These are phyloP conservation scores for Globisporangium nodosum DNA, from an alignment of 352 stramenopile species.

Conservation along the genomic window DNA sequence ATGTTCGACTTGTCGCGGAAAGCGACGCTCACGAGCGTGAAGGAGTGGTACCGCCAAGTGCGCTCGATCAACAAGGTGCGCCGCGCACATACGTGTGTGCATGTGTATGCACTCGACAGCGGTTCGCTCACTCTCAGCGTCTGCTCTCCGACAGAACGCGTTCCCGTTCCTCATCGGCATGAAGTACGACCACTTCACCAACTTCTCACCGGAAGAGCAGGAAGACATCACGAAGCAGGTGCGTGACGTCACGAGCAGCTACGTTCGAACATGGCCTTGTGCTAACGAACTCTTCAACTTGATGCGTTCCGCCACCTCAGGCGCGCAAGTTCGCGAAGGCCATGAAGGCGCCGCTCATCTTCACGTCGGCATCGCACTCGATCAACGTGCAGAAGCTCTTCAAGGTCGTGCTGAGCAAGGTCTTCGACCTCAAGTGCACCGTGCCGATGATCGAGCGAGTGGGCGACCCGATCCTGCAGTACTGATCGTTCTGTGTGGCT, in stretches of 20 bases:
- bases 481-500: slow-evolving; percentile 20
- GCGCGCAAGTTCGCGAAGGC: slow-evolving; percentile 93
- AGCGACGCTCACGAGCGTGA: slow-evolving; percentile 88
- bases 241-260: not conserved
- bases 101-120: not conserved
- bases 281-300: not conserved
- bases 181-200: slow-evolving; percentile 94
- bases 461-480: slow-evolving; percentile 90
- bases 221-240: slow-evolving; percentile 93
- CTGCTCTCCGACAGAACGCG: slow-evolving; percentile 51
- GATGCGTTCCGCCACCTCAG: slow-evolving; percentile 18
- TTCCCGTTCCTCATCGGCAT: slow-evolving; percentile 93
- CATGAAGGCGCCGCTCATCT: slow-evolving; percentile 94
- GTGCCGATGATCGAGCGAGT: slow-evolving; percentile 91
- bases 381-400: slow-evolving; percentile 97
- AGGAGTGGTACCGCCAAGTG: slow-evolving; percentile 92
- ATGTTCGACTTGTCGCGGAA: slow-evolving; percentile 95
- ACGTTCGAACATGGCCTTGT: too few species aligned
- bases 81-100: not conserved
- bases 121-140: not conserved
- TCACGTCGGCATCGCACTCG: slow-evolving; percentile 90
- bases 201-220: slow-evolving; percentile 87
- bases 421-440: slow-evolving; percentile 93
- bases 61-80: slow-evolving; percentile 86
- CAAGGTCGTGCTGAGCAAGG: slow-evolving; percentile 92